Conservation (phyloP, 2,329 filamentous ascomycete species). For the Aspergillus sp. region DNA sequence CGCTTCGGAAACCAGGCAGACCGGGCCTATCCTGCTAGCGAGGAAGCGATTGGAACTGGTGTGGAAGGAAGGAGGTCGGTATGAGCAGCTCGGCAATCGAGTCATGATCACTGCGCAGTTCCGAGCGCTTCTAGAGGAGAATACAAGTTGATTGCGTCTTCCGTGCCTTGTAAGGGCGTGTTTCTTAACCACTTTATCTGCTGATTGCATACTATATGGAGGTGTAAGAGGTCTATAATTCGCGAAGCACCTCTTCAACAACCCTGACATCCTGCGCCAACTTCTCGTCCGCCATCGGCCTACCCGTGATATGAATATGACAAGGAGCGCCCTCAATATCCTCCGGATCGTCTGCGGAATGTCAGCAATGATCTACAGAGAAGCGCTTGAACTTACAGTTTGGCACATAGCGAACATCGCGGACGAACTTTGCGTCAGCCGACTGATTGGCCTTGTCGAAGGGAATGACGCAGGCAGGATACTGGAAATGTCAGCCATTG, state of each 20-base stretch:
- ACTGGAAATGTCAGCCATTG: neutral
- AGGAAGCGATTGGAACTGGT: too few species aligned
- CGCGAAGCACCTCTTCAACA: neutral
- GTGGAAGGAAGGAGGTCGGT: too few species aligned
- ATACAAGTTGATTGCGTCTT: too few species aligned
- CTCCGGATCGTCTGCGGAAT: neutral
- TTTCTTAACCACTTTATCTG: too few species aligned
- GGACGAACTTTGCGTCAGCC: neutral
- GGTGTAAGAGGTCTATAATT: too few species aligned
- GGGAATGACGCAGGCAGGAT: neutral
- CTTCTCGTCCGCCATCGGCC: neutral
- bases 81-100: too few species aligned
- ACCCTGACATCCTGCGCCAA: neutral
- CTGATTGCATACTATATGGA: too few species aligned
- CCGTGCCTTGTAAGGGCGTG: too few species aligned
- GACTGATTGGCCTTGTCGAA: neutral
- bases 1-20: neutral
- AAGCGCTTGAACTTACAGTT: neutral
- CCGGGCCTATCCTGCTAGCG: neutral
- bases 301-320: neutral
- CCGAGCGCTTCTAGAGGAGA: too few species aligned
- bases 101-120: too few species aligned
- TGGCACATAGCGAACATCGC: neutral
- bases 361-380: neutral
- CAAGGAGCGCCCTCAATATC: neutral